Base-by-base conservation (phyloP, 2,329 filamentous ascomycete genomes). In the Epichloe sibirici region DNA sequence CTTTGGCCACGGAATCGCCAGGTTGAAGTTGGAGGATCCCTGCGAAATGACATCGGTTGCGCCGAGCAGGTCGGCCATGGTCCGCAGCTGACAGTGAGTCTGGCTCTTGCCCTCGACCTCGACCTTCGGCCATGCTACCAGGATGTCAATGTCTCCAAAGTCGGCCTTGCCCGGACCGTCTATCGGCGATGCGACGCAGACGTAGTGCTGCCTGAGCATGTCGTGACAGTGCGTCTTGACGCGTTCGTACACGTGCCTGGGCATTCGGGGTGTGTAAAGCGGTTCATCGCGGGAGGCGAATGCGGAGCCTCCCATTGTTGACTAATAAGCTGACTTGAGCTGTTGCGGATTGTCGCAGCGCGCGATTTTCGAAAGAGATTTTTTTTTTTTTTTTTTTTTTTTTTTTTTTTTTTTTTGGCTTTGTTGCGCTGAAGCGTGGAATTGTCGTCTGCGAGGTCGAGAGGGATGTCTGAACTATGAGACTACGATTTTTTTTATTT, bases 141-240 rank as follows among this genome's bases (percentile, higher is more conserved):
- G 65, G 54, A 90, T 73, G 65, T 93, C 88, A 39, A 94, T 69
- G 57, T 93, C 88, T 21, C 88, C 88, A 60, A 81, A 77, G 58
- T 82, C 78, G 0, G 57, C 43, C 65, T 93, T 93, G 1, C 65
- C 82, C 0, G 87, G 86, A 0, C 79, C 84, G 58, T 89, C 85
- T 31, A 84, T 77, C 0, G 86, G 82, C 0, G 76, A 73, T 1
- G 73, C 75, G 4, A 86, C 79, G 7, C 68, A 69, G 0, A 67
- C 51, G 58, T 79, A 88, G 3, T 83, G 66, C 1, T 69, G 59
- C 1, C 67, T 65, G 0, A 87, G 73, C 2, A 73, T 64, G 0
- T 61, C 53, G 28, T 73, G 68, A 55, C 75, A 78, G 0, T 69
- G 61, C 0, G 64, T 56, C 23, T 77, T 77, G 31, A 82, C 69